These are phyloP conservation scores for Colletotrichum zoysiae DNA, from an alignment of 2,329 filamentous ascomycete genomes.

Conservation along the genomic window DNA sequence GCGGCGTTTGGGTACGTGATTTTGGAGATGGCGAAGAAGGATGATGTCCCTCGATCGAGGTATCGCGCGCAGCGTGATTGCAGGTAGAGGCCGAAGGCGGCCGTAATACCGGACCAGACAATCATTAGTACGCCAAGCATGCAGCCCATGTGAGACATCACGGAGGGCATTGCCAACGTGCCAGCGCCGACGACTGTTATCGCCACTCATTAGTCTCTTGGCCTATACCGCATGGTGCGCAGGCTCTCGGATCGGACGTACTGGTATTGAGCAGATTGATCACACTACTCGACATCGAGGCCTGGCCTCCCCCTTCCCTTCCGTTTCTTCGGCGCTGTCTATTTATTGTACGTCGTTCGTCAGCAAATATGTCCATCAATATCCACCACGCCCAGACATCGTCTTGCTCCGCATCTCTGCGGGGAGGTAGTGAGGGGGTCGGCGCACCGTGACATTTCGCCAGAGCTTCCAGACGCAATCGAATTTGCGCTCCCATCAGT, in stretches of 20 bases:
- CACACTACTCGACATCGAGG: constrained; percentile 89
- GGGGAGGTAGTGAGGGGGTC: background rate
- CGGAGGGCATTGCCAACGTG: constrained; percentile 94
- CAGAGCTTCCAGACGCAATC: constrained; percentile 41
- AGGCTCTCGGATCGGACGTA: constrained; percentile 57
- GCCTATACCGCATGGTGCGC: background rate
- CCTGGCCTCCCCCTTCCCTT: constrained; percentile 84
- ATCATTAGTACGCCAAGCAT: constrained; percentile 86
- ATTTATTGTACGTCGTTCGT: constrained; percentile 29
- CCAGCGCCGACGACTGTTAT: constrained; percentile 87
- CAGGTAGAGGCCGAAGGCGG: constrained; percentile 94
- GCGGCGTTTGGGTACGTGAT: constrained; percentile 97
- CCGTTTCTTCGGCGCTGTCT: constrained; percentile 72
- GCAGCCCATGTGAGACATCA: constrained; percentile 96
- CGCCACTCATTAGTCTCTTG: constrained; percentile 36
- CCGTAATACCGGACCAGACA: constrained; percentile 88
- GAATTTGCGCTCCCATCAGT: constrained; percentile 58
- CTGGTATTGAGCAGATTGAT: constrained; percentile 98
- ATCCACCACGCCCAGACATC: background rate
- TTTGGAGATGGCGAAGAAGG: constrained; percentile 97
- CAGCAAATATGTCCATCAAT: constrained; percentile 3
- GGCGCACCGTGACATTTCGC: constrained; percentile 42
- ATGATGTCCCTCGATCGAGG: constrained; percentile 87
- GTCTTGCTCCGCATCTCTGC: background rate
- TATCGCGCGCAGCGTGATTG: constrained; percentile 95